Evolutionary conservation across 192 early-diverging fungal genomes (phyloP), one percentile per base, ranked within the genome.

Genomic region (Backusella macrospora): DNA sequence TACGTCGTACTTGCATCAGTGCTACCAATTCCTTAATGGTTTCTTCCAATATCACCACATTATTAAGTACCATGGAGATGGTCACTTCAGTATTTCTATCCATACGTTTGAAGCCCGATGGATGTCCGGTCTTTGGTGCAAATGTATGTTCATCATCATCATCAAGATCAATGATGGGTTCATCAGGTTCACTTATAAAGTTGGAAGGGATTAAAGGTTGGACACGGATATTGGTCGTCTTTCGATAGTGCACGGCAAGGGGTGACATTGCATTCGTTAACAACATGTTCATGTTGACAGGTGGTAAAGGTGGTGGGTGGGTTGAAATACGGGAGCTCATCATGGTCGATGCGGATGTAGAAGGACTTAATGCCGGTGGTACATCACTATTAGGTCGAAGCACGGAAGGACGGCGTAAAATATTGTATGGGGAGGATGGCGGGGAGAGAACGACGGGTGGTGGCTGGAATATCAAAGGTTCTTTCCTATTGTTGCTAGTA

Each of bases 1-100:
- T 90, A 72, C 91, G 83, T 13, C 92, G 87, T 21, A 92, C 91
- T 74, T 94, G 92, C 43, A 96, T 82, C 14, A 93, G 83, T 16
- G 95, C 92, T 9, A 96, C 87, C 9, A 97, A 84, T 80, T 98
- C 96, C 74, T 98, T 98, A 46, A 94, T 91, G 16, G 91, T 90
- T 80, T 98, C 96, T 69, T 98, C 92, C 71, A 98, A 72, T 44
- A 96, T 93, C 26, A 98, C 90, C 29, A 95, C 93, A 81, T 98
- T 98, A 66, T 94, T 95, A 26, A 95, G 79, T 68, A 96, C 84
- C 79, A 84, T 82, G 15, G 84, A 80, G 43, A 89, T 73, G 5
- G 83, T 84, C 44, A 89, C 84, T 8, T 89, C 85, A 1, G 83
- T 86, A 8, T 74, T 72, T 45, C 78, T 81, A 15, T 87, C 83